phyloP scores from a whole-genome alignment of 306 rosid species.

The Inga leiocalycina region DNA sequence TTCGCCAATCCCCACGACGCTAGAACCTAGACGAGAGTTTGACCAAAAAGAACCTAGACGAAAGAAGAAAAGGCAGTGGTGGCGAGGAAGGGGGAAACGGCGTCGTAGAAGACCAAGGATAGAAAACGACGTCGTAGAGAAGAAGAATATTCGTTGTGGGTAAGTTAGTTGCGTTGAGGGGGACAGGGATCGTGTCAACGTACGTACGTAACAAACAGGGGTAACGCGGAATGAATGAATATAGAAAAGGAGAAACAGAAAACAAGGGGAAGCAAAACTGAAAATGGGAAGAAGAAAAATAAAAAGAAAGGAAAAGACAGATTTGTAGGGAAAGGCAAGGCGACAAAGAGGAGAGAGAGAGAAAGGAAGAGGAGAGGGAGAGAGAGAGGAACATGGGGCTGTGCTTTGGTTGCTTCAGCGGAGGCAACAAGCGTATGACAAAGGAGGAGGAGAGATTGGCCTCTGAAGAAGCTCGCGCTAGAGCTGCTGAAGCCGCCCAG shows the following conservation, averaged over 20 bases:
- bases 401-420: constrained; percentile 69
- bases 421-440: constrained; percentile 53
- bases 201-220: constrained; percentile 10
- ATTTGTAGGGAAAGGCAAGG: constrained; percentile 15
- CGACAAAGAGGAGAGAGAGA: neutral
- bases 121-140: neutral
- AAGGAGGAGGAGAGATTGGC: constrained; percentile 81
- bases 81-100: neutral
- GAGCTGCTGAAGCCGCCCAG: constrained; percentile 95
- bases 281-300: neutral
- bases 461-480: constrained; percentile 74
- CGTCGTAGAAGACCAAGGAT: neutral
- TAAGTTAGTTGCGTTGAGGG: neutral
- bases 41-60: neutral
- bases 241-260: constrained; percentile 4
- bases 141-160: neutral
- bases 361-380: neutral
- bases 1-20: neutral
- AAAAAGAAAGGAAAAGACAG: neutral
- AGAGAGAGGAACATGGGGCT: constrained; percentile 58
- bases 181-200: neutral
- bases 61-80: neutral
- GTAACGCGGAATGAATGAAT: constrained; percentile 10
- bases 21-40: neutral
- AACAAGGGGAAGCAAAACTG: neutral